Conservation (phyloP, 2,329 filamentous ascomycete species). For the Fragosphaeria purpurea region DNA sequence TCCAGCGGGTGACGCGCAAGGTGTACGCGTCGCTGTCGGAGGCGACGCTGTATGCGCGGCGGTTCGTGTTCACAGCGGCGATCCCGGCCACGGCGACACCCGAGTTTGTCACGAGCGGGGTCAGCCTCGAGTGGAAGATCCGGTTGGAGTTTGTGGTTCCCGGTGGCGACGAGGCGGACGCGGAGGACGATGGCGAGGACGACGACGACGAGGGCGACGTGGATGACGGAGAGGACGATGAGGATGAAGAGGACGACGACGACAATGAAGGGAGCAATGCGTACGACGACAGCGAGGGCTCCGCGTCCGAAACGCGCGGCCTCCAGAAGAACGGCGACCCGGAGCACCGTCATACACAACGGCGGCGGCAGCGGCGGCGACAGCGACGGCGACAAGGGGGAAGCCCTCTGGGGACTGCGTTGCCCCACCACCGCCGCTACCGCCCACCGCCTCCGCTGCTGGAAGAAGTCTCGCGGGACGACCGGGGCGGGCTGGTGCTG, state of each 20-base stretch:
- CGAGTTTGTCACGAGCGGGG: slow-evolving; percentile 82
- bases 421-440: background rate
- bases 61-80: slow-evolving; percentile 70
- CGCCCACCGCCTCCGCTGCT: slow-evolving; percentile 40
- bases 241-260: slow-evolving; percentile 3
- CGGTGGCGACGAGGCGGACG: slow-evolving; percentile 18
- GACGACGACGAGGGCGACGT: slow-evolving; percentile 18
- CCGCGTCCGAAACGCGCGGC: background rate
- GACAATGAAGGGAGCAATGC: background rate
- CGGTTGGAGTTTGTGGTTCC: slow-evolving; percentile 88
- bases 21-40: slow-evolving; percentile 71
- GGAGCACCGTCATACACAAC: background rate
- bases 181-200: background rate
- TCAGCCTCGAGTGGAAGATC: slow-evolving; percentile 81
- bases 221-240: slow-evolving; percentile 3
- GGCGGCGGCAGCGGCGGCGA: background rate
- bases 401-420: background rate
- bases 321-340: too few relatives aligned
- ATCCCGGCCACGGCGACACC: slow-evolving; percentile 80
- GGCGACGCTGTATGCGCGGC: slow-evolving; percentile 69
- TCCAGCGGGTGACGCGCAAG: slow-evolving; percentile 77
- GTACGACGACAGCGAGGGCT: background rate
- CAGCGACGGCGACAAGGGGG: background rate
- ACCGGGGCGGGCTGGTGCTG: slow-evolving; percentile 61
- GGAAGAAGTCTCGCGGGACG: slow-evolving; percentile 70